These are phyloP conservation scores for Aspergillus persii DNA, from an alignment of 2,329 filamentous ascomycete genomes.

Conservation along the genomic window DNA sequence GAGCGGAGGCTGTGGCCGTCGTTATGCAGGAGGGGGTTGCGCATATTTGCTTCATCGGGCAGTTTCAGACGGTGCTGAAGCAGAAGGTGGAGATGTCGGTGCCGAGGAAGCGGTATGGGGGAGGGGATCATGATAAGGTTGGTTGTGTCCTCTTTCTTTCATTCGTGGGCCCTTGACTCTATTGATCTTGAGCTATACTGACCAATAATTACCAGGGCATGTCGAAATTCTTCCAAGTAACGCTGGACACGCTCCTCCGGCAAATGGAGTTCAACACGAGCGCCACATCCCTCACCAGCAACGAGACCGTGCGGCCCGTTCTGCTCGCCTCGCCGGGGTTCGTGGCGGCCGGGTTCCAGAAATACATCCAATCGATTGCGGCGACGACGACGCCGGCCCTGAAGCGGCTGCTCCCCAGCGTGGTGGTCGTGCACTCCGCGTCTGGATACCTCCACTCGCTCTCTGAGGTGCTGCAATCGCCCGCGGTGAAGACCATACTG, in stretches of 20 bases:
- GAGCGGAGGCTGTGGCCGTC: slow-evolving; percentile 81
- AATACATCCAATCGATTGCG: slow-evolving; percentile 63
- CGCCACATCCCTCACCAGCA: slow-evolving; percentile 36
- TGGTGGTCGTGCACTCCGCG: slow-evolving; percentile 73
- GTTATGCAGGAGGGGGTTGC: slow-evolving; percentile 78
- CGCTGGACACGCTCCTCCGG: slow-evolving; percentile 70
- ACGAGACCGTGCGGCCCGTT: slow-evolving; percentile 55
- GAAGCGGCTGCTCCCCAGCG: slow-evolving; percentile 67
- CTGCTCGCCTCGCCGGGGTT: slow-evolving; percentile 89
- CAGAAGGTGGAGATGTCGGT: slow-evolving; percentile 50
- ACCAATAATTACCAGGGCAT: slow-evolving; percentile 53
- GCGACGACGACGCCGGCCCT: slow-evolving; percentile 56
- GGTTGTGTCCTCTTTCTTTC: too few relatives aligned
- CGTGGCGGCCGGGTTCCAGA: slow-evolving; percentile 74
- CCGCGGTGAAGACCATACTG: slow-evolving; percentile 72
- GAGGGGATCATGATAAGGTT: slow-evolving; percentile 50
- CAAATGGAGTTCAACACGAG: slow-evolving; percentile 68
- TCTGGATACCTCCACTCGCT: slow-evolving; percentile 84
- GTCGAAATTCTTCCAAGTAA: slow-evolving; percentile 74
- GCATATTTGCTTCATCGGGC: slow-evolving; percentile 52
- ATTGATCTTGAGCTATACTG: background rate
- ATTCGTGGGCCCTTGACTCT: background rate
- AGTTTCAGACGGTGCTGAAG: slow-evolving; percentile 49
- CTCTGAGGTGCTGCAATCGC: slow-evolving; percentile 79
- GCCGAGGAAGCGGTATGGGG: slow-evolving; percentile 47